Base-by-base conservation (phyloP, 331 rosid species). In the Malus hybrid region DNA sequence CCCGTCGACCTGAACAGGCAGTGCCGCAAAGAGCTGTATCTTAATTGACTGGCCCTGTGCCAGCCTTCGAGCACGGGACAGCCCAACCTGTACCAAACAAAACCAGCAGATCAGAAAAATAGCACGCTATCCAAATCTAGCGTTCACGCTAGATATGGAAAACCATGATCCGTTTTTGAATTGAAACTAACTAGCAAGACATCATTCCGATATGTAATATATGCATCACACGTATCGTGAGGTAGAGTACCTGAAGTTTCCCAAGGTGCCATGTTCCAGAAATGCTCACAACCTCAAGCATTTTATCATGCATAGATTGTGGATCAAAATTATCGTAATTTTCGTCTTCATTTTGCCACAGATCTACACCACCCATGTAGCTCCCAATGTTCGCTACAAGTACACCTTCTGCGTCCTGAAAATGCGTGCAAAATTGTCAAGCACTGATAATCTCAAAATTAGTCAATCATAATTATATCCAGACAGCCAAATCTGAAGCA, bases 241-340 rank as follows among this genome's bases (percentile, higher is more conserved):
- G 53, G 48, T 26, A 19, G 11, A 72, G 36, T 4, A 95, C 99
- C 99, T 92, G 98, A 79, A 95, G 93, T 84, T 90, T 92, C 73
- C 99, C 99, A 26, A 95, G 99, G 84, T 95, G 99, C 99, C 99
- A 95, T 46, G 93, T 92, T 68, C 99, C 99, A 78, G 99, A 95
- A 82, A 95, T 95, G 88, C 96, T 88, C 80, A 95, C 99, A 75
- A 95, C 98, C 85, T 95, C 99, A 13, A 95, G 96, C 63, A 90
- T 26, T 87, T 90, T 95, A 87, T 95, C 99, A 82, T 95, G 98
- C 99, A 95, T 95, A 19, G 98, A 95, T 69, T 95, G 99, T 3
- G 97, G 97, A 75, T 92, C 93, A 82, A 95, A 92, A 90, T 89
- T 89, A 77, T 95, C 99, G 82, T 80, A 95, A 71, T 61, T 87